phyloP scores from a whole-genome alignment of 2,329 filamentous ascomycete genomes.

The Chaetomium globosum region DNA sequence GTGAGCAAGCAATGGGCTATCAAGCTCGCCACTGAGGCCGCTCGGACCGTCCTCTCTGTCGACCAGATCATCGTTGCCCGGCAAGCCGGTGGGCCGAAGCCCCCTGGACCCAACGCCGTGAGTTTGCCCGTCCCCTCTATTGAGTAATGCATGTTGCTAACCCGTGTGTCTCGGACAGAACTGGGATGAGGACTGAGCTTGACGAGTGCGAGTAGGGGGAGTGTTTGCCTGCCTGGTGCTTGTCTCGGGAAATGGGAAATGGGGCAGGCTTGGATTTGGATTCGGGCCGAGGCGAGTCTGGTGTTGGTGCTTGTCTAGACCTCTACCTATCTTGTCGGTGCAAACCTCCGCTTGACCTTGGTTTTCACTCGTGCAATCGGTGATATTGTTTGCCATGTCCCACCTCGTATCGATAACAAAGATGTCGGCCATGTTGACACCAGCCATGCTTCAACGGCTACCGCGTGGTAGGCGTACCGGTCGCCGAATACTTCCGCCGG shows the following conservation, averaged over 20 bases:
- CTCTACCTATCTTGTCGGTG: not conserved
- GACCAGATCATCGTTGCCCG: slow-evolving; percentile 99
- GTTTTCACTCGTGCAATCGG: not conserved
- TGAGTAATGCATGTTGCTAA: slow-evolving; percentile 37
- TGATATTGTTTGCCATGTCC: not conserved
- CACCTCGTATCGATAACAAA: not conserved
- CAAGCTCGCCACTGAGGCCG: slow-evolving; percentile 92
- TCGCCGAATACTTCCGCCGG: not conserved
- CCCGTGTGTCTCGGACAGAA: slow-evolving; percentile 47
- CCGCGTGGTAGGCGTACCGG: too few relatives aligned
- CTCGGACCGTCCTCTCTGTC: slow-evolving; percentile 89
- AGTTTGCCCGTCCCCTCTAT: slow-evolving; percentile 37
- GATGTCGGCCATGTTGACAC: not conserved
- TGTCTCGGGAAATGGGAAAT: not conserved
- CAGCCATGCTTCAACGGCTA: not conserved
- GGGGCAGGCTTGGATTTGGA: slow-evolving; percentile 6
- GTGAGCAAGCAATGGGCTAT: slow-evolving; percentile 96
- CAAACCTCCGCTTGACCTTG: not conserved
- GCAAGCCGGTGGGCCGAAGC: slow-evolving; percentile 96
- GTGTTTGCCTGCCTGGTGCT: slow-evolving; percentile 6
- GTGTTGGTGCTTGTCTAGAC: not conserved
- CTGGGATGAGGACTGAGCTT: slow-evolving; percentile 63
- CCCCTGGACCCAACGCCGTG: slow-evolving; percentile 84
- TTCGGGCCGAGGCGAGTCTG: not conserved
- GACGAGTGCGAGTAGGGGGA: not conserved